phyloP scores from a whole-genome alignment of 2,329 filamentous ascomycete species.

The Xylariales sp. region DNA sequence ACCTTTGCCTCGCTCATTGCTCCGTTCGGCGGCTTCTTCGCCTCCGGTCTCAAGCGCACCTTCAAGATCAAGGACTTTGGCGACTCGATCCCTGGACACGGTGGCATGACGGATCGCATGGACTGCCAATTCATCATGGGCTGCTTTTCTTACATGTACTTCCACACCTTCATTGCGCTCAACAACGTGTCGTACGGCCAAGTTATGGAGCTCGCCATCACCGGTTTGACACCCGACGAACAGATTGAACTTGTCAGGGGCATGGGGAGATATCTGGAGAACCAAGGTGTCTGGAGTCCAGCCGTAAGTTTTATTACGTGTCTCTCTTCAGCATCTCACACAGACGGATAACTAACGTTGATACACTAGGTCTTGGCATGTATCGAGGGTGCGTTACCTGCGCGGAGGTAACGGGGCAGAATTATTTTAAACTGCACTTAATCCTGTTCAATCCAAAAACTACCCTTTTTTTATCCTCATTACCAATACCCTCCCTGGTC shows the following conservation, averaged over 20 bases:
- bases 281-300: conserved; percentile 49
- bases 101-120: conserved; percentile 98
- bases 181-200: conserved; percentile 81
- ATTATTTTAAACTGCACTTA: too few species aligned
- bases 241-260: conserved; percentile 76
- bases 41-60: conserved; percentile 92
- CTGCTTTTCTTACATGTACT: conserved; percentile 97
- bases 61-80: conserved; percentile 99
- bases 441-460: too few species aligned
- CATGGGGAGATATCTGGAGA: conserved; percentile 60
- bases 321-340: neutral
- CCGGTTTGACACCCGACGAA: conserved; percentile 79
- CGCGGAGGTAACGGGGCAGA: conserved; percentile 4
- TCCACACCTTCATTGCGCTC: conserved; percentile 91
- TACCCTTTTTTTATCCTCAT: too few species aligned
- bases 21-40: conserved; percentile 97
- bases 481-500: too few species aligned
- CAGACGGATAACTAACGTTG: neutral
- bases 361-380: conserved; percentile 4
- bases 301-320: conserved; percentile 27
- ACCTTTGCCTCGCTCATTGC: conserved; percentile 96
- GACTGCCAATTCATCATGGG: conserved; percentile 99
- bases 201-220: conserved; percentile 89
- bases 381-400: conserved; percentile 2
- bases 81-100: conserved; percentile 94